Evolutionary conservation across 805 yeast genomes (phyloP), one percentile per base, ranked within the genome.

Genomic region (Saccharomycopsis sp.): DNA sequence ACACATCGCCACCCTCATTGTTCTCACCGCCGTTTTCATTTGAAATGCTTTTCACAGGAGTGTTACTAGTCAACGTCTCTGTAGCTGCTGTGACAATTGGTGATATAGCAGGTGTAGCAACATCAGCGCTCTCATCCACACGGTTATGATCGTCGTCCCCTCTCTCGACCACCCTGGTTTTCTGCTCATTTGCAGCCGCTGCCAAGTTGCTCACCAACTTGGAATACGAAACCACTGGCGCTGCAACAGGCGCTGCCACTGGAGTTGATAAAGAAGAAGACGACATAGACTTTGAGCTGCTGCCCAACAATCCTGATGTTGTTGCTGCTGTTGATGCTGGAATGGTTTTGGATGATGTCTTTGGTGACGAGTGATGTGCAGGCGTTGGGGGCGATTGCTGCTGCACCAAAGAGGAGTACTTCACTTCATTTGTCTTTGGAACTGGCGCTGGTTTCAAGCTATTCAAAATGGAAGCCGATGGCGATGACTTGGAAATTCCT

Each of bases 361-460:
- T 52, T 29, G 50, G 43, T 27, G 43, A 38, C 7, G 7, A 10
- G 13, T 8, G 12, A 15, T 8, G 6, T 27, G 40, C 26, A 30
- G 38, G 15, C 10, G 36, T 17, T 5, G 40, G 18, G 17, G 36
- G 22, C 16, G 42, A 22, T 9, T 37, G 36, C 19, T 46, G 53
- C 17, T 53, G 56, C 30, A 46, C 35, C 29, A 46, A 32, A 1
- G 75, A 61, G 0, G 79, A 64, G 65, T 77, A 75, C 52, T 74
- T 74, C 39, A 75, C 56, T 36, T 70, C 75, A 6, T 69, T 63
- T 6, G 76, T 68, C 1, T 68, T 57, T 9, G 79, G 80, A 4
- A 71, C 62, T 3, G 72, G 60, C 1, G 80, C 77, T 1, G 80
- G 80, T 52, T 71, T 73, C 48, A 72, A 43, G 32, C 52, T 56